Base-by-base conservation (phyloP, 352 stramenopile species). In the Peronospora farinosa region DNA sequence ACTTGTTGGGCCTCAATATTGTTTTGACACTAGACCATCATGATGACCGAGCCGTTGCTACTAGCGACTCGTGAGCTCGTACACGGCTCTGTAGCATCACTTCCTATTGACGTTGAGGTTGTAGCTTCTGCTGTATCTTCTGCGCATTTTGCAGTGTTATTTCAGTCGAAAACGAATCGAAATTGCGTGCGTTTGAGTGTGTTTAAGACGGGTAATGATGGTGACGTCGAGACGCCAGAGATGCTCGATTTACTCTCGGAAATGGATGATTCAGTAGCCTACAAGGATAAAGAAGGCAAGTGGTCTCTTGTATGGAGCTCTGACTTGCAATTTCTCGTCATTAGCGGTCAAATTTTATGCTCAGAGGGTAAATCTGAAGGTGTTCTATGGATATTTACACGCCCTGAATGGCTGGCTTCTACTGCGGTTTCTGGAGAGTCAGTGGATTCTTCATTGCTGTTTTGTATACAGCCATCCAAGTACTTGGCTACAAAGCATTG, bases 271-370 rank as follows among this genome's bases (percentile, higher is more conserved):
- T 19, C 15, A 1, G 17, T 21, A n/a, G 13, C 7, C 13, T 12
- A 4, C 4, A 0, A 33, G 7, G 7, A 1, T 9, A 3, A 32
- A 2, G 21, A 54, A 15, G 16, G 28, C 15, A 41, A 35, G 5
- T 81, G 69, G 70, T 47, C 49, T 28, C 47, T 84, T 0, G 49
- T 36, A n/a, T 84, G 72, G 78, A 90, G 74, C 58, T 55, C 68
- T 12, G 71, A 88, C 47, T 62, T 55, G 6, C 57, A 67, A 7
- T 69, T 80, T 48, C 51, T 90, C 21, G 54, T 84, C 30, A 38
- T 88, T 10, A 55, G 56, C 13, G 76, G 76, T 9, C 46, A 47
- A 16, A 21, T 70, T 13, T n/a, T 37, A 17, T 33, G 10, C 32
- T 47, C 50, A 8, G 47, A 68, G 17, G 60, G 42, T 19, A 15